Percentiles rank a stretch among this genome's conserved stretches.
These are phyloP conservation scores for Lasiosphaeria ovina DNA, from an alignment of 495 filamentous ascomycete genomes.

Conservation along the genomic window DNA sequence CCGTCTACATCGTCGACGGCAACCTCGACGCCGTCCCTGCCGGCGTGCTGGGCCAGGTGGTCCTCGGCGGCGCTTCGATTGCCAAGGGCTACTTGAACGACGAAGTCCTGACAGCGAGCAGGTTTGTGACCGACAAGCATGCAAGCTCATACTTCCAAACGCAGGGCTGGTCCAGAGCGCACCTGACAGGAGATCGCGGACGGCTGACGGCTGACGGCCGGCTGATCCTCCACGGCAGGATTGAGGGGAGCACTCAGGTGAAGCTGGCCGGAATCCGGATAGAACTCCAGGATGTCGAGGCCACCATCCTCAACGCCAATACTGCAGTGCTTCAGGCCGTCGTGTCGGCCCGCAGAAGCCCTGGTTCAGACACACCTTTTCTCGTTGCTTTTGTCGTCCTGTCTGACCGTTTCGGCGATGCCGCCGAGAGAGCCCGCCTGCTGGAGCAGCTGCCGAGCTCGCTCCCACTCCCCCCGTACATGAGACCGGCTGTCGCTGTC, in stretches of 20 bases:
- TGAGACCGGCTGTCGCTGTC: constrained; percentile 43
- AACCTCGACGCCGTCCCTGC: constrained; percentile 36
- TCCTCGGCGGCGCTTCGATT: constrained; percentile 37
- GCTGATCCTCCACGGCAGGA: constrained; percentile 39
- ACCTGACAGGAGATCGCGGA: constrained; percentile 45
- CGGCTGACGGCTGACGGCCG: constrained; percentile 35
- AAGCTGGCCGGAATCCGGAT: constrained; percentile 55
- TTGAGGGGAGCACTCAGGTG: constrained; percentile 48
- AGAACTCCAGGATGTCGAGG: constrained; percentile 51
- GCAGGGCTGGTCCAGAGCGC: constrained; percentile 36
- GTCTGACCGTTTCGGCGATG: not conserved
- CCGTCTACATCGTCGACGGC: constrained; percentile 46
- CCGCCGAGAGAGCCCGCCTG: not conserved
- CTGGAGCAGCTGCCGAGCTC: constrained; percentile 9
- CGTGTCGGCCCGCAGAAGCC: constrained; percentile 29
- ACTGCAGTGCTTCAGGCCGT: constrained; percentile 33
- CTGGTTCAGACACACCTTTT: constrained; percentile 16
- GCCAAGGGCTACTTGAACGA: constrained; percentile 36
- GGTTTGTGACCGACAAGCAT: constrained; percentile 38
- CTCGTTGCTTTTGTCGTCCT: constrained; percentile 39
- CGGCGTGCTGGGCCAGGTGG: constrained; percentile 37
- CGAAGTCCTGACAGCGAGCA: constrained; percentile 11
- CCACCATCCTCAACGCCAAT: constrained; percentile 25
- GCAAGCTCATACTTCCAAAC: not conserved
- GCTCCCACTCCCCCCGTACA: constrained; percentile 46